Evolutionary conservation across 768 basidiomycete species (phyloP), one percentile per base, ranked within the genome.

Genomic region (Boletus rubroflammeus): DNA sequence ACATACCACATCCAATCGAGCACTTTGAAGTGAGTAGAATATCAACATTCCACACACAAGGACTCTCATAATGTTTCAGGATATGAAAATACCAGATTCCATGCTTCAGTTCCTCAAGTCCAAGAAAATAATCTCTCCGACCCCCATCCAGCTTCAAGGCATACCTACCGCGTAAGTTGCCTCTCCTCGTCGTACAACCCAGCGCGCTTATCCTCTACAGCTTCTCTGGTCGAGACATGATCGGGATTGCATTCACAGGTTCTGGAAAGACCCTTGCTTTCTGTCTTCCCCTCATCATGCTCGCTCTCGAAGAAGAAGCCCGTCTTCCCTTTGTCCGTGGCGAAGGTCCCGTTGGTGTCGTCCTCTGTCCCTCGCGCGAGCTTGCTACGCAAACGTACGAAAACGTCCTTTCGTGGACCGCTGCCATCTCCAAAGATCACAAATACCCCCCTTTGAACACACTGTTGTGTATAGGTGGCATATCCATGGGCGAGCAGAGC

Each of bases 231-330:
- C 84, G 97, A 57, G 97, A 99, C 69, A 88, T 98, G 75, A 99
- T 98, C 59, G 97, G 97, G 19, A 98, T 99, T 59, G 97, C 97
- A 4, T 98, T 98, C 74, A 99, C 97, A 25, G 97, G 97, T 36
- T 98, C 96, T 0, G 97, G 97, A 15, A 99, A 99, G 74, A 99
- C 97, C 0, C 82, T 99, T n/a, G 88, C 95, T 0, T 99, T 99
- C 74, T 96, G 93, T 60, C 76, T 99, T n/a, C 97, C 97, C 3
- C 77, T 98, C 25, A 94, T 98, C 61, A 98, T 99, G 97, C 77
- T 90, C 61, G 89, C 94, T 1, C 78, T 96, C 15, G 96, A 98
- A 75, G 93, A 96, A 69, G 97, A 98, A 72, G 78, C 77, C 54
- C 93, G 90, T 60, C 73, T 98, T 34, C 90, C 96, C 0, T 93